phyloP scores from a whole-genome alignment of 257 asterid genomes.

The Solanum rostratum region DNA sequence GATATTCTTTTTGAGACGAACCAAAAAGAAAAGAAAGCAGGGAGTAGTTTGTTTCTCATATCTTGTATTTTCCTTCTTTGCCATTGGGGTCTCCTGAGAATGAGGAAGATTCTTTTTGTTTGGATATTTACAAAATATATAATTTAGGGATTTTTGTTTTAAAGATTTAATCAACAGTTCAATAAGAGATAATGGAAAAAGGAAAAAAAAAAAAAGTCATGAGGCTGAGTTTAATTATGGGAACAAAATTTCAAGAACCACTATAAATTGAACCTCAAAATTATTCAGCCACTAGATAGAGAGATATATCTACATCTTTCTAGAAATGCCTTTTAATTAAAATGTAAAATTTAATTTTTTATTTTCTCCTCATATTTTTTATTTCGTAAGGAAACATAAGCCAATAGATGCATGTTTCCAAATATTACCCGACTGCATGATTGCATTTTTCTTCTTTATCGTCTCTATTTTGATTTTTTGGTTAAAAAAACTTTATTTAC shows the following conservation, averaged over 20 bases:
- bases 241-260: slow-evolving; percentile 1
- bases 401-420: too few relatives aligned
- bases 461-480: too few relatives aligned
- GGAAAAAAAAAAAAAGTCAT: neutral
- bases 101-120: neutral
- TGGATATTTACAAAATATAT: neutral
- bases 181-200: neutral
- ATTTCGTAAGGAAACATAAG: too few relatives aligned
- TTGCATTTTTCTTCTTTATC: too few relatives aligned
- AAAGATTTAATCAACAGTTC: neutral
- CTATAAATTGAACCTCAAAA: neutral
- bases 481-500: too few relatives aligned
- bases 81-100: neutral
- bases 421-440: too few relatives aligned
- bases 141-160: neutral
- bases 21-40: too few relatives aligned
- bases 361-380: neutral
- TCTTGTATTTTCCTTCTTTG: neutral
- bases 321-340: neutral
- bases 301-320: neutral
- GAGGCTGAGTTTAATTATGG: neutral
- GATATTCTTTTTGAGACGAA: too few relatives aligned
- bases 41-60: neutral
- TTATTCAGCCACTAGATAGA: neutral
- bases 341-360: neutral